Evolutionary conservation across 2,329 filamentous ascomycete species (phyloP).

Genomic region (Chaetomium globosum): DNA sequence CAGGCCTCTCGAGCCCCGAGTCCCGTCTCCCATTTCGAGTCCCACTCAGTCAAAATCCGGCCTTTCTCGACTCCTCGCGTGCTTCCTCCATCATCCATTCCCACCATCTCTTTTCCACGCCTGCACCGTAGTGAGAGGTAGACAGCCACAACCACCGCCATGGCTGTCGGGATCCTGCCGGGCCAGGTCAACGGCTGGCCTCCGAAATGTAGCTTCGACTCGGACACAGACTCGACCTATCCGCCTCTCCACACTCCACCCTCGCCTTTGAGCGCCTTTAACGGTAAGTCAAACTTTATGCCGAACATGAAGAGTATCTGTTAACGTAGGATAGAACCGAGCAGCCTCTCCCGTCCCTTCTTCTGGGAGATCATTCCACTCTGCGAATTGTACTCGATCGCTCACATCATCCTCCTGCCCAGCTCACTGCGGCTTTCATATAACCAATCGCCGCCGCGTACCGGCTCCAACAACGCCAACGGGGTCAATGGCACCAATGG

Average conservation of each 20-base stretch:
- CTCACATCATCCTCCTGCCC: conserved; percentile 27
- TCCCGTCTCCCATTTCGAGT: neutral
- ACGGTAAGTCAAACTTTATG: neutral
- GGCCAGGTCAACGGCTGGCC: conserved; percentile 11
- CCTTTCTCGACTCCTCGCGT: neutral
- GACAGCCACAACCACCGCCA: conserved; percentile 1
- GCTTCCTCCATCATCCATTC: neutral
- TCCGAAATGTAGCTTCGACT: conserved; percentile 1
- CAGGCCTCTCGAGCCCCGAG: neutral
- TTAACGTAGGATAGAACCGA: conserved; percentile 4
- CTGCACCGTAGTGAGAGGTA: neutral
- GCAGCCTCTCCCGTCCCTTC: conserved; percentile 21
- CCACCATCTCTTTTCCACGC: neutral
- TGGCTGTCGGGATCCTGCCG: conserved; percentile 26
- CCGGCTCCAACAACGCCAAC: neutral
- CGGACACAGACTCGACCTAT: conserved; percentile 9
- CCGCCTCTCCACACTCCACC: conserved; percentile 2
- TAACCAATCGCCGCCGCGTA: neutral
- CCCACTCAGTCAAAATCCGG: too few relatives aligned
- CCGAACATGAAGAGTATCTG: too few relatives aligned
- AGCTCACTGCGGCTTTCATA: conserved; percentile 5
- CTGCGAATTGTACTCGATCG: conserved; percentile 33
- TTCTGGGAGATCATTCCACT: conserved; percentile 31
- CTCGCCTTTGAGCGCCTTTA: conserved; percentile 1
- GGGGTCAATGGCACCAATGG: conserved; percentile 3